phyloP scores from a whole-genome alignment of 169 alveolate genomes.

The Cryptosporidium muris region DNA sequence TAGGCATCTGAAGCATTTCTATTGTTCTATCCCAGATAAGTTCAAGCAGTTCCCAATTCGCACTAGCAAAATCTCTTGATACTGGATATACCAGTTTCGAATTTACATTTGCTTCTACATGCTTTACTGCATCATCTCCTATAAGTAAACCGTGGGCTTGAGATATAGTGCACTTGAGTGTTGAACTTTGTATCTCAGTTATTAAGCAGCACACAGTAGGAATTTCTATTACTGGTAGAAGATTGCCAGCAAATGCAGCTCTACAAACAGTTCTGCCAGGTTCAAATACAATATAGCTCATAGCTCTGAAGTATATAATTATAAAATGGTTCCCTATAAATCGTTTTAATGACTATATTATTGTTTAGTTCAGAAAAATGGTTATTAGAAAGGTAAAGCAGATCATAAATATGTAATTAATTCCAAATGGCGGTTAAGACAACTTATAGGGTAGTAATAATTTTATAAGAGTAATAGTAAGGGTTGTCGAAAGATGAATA shows the following conservation, averaged over 20 bases:
- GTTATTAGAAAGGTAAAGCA: too few relatives aligned
- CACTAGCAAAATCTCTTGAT: conserved; percentile 17
- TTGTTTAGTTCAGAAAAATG: too few relatives aligned
- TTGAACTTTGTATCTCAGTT: background rate
- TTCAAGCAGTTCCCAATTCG: conserved; percentile 39
- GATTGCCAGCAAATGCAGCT: conserved; percentile 28
- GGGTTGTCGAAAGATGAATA: too few relatives aligned
- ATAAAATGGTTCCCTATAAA: too few relatives aligned
- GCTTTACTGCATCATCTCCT: conserved; percentile 48
- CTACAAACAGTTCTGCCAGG: conserved; percentile 48
- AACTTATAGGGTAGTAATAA: too few relatives aligned
- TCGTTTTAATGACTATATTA: too few relatives aligned
- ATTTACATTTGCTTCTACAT: background rate
- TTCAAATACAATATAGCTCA: conserved; percentile 45
- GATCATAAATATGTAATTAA: too few relatives aligned
- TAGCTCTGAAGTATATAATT: background rate
- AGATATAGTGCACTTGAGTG: background rate
- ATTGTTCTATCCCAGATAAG: conserved; percentile 49
- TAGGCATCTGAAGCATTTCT: background rate
- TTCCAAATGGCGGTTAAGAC: too few relatives aligned
- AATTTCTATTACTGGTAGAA: conserved; percentile 34
- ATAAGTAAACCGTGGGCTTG: conserved; percentile 3
- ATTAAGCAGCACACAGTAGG: conserved; percentile 53
- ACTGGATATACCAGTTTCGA: conserved; percentile 28
- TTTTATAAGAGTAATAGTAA: too few relatives aligned